Evolutionary conservation across 306 rosid species (phyloP).

Genomic region (Gastrolobium bilobum): DNA sequence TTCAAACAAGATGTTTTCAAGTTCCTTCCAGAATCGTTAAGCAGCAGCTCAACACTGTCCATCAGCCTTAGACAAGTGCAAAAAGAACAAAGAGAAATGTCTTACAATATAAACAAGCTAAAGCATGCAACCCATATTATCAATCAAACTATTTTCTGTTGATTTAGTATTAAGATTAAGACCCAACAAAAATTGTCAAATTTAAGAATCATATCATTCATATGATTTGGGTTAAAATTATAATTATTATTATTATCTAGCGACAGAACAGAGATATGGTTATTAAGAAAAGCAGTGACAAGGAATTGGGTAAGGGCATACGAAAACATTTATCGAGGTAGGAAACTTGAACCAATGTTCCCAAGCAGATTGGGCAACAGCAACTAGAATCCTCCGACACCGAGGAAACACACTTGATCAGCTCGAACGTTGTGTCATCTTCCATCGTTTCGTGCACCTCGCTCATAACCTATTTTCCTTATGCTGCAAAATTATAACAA

Average conservation of each 20-base stretch:
- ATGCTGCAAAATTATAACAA: too few species aligned
- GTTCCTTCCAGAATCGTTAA: neutral
- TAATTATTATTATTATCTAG: neutral
- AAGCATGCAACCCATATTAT: slow-evolving; percentile 26
- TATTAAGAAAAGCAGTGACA: neutral
- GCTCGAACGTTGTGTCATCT: slow-evolving; percentile 8
- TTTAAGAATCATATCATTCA: neutral
- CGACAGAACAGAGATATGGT: neutral
- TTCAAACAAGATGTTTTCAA: neutral
- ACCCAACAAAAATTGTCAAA: slow-evolving; percentile 9
- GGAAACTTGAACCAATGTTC: slow-evolving; percentile 64
- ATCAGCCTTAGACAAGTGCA: neutral
- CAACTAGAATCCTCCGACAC: slow-evolving; percentile 46
- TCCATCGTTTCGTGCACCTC: slow-evolving; percentile 50
- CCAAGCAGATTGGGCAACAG: slow-evolving; percentile 87
- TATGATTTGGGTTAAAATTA: neutral
- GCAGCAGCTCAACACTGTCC: neutral
- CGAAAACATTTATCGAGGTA: slow-evolving; percentile 85
- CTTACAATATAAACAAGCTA: neutral
- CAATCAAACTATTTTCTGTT: neutral
- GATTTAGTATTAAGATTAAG: slow-evolving; percentile 4
- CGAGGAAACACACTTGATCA: neutral
- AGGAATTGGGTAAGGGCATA: slow-evolving; percentile 39
- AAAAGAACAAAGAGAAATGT: neutral
- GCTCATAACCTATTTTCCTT: too few species aligned